A percentile compares a stretch with the other conserved stretches of the same genome.
phyloP scores from a whole-genome alignment of 176 grass and related monocot genomes.

The Juncus inflexus region DNA sequence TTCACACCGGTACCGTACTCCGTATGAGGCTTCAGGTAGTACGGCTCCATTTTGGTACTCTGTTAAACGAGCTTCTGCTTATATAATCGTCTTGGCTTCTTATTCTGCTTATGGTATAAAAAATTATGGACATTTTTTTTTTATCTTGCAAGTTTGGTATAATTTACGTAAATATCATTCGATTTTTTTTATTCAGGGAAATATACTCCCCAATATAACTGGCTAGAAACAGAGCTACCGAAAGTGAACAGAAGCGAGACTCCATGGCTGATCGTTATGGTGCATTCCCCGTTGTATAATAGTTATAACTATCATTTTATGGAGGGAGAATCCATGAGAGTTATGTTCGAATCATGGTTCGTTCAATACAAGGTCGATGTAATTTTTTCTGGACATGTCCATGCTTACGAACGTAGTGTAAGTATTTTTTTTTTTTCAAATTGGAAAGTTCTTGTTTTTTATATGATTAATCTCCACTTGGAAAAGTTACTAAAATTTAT shows the following conservation, averaged over 20 bases:
- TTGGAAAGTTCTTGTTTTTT: background rate
- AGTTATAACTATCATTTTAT: slow-evolving; percentile 96
- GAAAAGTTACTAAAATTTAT: background rate
- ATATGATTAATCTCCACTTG: background rate
- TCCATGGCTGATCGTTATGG: slow-evolving; percentile 85
- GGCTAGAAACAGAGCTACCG: slow-evolving; percentile 74
- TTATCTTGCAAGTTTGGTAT: too few relatives aligned
- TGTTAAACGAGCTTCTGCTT: slow-evolving; percentile 72
- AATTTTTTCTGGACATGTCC: slow-evolving; percentile 84
- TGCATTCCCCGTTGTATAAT: slow-evolving; percentile 96
- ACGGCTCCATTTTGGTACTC: slow-evolving; percentile 87
- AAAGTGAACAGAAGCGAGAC: slow-evolving; percentile 87
- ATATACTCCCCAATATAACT: slow-evolving; percentile 86
- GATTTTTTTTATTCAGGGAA: slow-evolving; percentile 37
- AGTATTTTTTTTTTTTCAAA: background rate
- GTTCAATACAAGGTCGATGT: slow-evolving; percentile 84
- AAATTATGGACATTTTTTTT: background rate
- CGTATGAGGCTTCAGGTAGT: slow-evolving; percentile 68
- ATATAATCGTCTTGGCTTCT: slow-evolving; percentile 76
- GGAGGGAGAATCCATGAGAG: slow-evolving; percentile 94
- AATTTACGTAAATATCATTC: background rate
- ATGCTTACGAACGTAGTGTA: slow-evolving; percentile 93
- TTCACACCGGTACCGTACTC: slow-evolving; percentile 52
- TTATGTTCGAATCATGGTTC: slow-evolving; percentile 84
- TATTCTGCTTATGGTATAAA: slow-evolving; percentile 80